Base-by-base conservation (phyloP, 768 basidiomycete species). In the Psilocybe subaeruginosa region DNA sequence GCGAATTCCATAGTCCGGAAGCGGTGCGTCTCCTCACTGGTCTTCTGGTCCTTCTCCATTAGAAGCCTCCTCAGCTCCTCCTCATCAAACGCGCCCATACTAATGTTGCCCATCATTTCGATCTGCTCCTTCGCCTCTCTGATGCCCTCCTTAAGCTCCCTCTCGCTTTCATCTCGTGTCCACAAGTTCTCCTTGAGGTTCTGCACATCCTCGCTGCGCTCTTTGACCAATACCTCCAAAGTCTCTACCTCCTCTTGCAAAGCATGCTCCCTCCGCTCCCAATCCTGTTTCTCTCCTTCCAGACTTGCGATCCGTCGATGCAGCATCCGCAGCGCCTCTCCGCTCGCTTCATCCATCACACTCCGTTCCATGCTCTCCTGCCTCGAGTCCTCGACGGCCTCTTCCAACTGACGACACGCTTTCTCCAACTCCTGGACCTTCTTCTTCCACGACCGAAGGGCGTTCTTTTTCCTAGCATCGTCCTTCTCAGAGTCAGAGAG, bases 361-460 rank as follows among this genome's bases (percentile, higher is more conserved):
- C 93, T 91, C 17, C 88, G 78, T 61, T 91, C 90, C 73, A 93
- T 77, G 67, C 89, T 92, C 68, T 92, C 92, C 66, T 91, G 87
- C 43, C 94, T 81, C 46, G 90, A 90, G 6, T 85, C 80, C 62
- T 98, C 96, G 30, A 96, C 91, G 70, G 96, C 91, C 70, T 96
- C 94, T 77, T 97, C 91, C 31, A 90, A 78, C 58, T 79, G 75
- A 14, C 86, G 81, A 55, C 88, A 87, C 61, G 84, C 78, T 63
- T 78, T 82, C 74, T 93, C 91, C 50, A 94, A 76, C 64, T 92
- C 90, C 56, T 80, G 78, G 3, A 92, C 88, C 64, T 90, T 91
- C 77, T 90, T 90, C 77, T 87, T 90, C 88, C 90, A 92, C 16
- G 75, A 76, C 41, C 82, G 77, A 35, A 91, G 71, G 0, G 82